phyloP scores from a whole-genome alignment of 2,329 filamentous ascomycete genomes.

The Verticillium alfalfae region DNA sequence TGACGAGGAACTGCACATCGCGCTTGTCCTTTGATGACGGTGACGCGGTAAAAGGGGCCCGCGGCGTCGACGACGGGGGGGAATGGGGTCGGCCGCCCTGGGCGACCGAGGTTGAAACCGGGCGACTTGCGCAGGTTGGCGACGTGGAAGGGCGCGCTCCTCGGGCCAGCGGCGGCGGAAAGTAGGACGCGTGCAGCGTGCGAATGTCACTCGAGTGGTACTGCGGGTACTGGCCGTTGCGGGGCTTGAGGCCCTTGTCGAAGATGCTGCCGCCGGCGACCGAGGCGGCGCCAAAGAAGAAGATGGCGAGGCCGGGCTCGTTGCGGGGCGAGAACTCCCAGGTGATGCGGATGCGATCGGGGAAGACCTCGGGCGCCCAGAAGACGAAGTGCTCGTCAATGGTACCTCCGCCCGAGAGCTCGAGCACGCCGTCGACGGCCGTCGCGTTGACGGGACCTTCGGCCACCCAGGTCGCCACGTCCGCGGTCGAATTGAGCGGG shows the following conservation, averaged over 20 bases:
- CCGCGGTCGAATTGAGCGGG: conserved; percentile 18
- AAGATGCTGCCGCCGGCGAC: conserved; percentile 20
- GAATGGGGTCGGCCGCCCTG: conserved; percentile 22
- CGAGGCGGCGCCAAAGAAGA: conserved; percentile 24
- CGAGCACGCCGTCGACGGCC: conserved; percentile 18
- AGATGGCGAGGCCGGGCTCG: conserved; percentile 25
- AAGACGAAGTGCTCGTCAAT: conserved; percentile 23
- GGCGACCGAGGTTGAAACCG: conserved; percentile 20
- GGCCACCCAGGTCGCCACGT: conserved; percentile 20
- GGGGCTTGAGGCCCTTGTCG: conserved; percentile 15
- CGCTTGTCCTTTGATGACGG: conserved; percentile 23
- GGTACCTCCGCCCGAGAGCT: conserved; percentile 17
- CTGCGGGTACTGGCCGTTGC: conserved; percentile 17
- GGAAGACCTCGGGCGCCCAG: conserved; percentile 24
- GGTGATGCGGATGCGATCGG: conserved; percentile 21
- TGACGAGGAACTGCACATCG: conserved; percentile 19
- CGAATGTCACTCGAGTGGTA: conserved; percentile 15
- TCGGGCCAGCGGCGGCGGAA: conserved; percentile 18
- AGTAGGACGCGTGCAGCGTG: conserved; percentile 15
- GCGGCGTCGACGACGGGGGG: conserved; percentile 19
- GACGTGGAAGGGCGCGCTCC: conserved; percentile 19
- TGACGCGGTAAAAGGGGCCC: conserved; percentile 21
- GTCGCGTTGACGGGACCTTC: conserved; percentile 20
- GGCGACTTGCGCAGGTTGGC: conserved; percentile 23
- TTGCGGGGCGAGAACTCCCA: conserved; percentile 23